phyloP scores from a whole-genome alignment of 176 grass and related monocot genomes.

The Avena eriantha region DNA sequence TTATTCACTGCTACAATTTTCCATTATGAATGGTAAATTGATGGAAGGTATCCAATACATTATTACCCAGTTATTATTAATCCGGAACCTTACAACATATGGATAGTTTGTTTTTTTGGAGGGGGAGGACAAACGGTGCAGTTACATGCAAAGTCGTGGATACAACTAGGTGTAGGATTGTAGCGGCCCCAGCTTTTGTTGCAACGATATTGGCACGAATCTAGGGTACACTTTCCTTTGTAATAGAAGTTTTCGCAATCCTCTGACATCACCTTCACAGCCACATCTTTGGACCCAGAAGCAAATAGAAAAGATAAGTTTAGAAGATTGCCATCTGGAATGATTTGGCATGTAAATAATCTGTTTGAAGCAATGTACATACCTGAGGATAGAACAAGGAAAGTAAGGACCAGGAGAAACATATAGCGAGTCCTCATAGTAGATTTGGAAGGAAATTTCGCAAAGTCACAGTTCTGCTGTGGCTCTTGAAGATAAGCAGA shows the following conservation, averaged over 20 bases:
- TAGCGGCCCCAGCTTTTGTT: neutral
- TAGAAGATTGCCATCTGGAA: neutral
- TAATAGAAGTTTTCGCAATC: neutral
- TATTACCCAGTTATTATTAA: neutral
- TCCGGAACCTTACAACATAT: neutral
- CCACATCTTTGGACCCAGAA: neutral
- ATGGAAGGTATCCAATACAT: neutral
- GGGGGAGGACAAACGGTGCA: neutral
- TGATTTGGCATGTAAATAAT: neutral
- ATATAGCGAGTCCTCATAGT: neutral
- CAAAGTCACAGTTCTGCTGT: neutral
- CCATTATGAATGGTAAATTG: neutral
- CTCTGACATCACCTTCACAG: neutral
- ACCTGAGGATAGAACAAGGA: neutral
- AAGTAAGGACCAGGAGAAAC: neutral
- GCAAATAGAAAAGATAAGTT: neutral
- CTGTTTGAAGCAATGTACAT: neutral
- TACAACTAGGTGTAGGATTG: neutral
- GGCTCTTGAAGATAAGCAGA: neutral
- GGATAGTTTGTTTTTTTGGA: neutral
- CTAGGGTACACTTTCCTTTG: neutral
- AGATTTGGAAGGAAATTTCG: neutral
- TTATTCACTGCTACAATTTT: too few species aligned
- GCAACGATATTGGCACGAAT: neutral
- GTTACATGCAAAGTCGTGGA: slow-evolving; percentile 1